phyloP scores from a whole-genome alignment of 352 stramenopile species.

The Globisporangium nagaii region DNA sequence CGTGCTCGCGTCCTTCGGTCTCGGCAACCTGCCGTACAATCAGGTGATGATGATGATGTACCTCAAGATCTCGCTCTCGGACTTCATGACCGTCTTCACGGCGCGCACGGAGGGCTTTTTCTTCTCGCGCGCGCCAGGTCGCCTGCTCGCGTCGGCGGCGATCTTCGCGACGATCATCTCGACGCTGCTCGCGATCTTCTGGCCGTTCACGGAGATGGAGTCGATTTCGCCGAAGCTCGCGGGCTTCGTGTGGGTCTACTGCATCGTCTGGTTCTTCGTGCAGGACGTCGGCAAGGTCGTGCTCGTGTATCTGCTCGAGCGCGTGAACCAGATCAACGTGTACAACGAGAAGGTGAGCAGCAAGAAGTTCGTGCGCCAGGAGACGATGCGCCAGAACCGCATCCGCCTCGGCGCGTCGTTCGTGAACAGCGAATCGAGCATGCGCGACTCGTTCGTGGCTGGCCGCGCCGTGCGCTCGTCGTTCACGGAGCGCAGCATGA shows the following conservation, averaged over 20 bases:
- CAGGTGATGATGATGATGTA: constrained; percentile 93
- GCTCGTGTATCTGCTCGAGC: constrained; percentile 56
- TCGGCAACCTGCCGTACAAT: constrained; percentile 78
- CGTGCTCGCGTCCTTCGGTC: constrained; percentile 45
- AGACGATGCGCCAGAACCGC: constrained; percentile 72
- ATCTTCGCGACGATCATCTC: constrained; percentile 74
- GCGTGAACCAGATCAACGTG: constrained; percentile 47
- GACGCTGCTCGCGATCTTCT: constrained; percentile 81
- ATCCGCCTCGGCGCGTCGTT: constrained; percentile 69
- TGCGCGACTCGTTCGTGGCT: constrained; percentile 75
- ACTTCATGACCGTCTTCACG: constrained; percentile 92
- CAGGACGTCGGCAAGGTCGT: constrained; percentile 81
- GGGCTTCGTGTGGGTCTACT: constrained; percentile 88
- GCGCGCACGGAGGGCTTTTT: constrained; percentile 82
- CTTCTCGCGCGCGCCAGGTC: constrained; percentile 64
- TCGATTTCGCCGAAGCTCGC: constrained; percentile 68
- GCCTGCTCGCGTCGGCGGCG: constrained; percentile 66
- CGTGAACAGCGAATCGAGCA: constrained; percentile 54
- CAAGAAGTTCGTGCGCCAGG: constrained; percentile 53
- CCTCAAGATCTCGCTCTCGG: constrained; percentile 92
- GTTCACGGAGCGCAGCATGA: constrained; percentile 55
- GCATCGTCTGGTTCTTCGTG: constrained; percentile 81
- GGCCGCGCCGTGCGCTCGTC: constrained; percentile 58
- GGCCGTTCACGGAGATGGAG: constrained; percentile 76
- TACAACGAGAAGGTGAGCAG: constrained; percentile 51